Conservation (phyloP, 2,329 filamentous ascomycete species). For the Beauveria pseudobassiana region DNA sequence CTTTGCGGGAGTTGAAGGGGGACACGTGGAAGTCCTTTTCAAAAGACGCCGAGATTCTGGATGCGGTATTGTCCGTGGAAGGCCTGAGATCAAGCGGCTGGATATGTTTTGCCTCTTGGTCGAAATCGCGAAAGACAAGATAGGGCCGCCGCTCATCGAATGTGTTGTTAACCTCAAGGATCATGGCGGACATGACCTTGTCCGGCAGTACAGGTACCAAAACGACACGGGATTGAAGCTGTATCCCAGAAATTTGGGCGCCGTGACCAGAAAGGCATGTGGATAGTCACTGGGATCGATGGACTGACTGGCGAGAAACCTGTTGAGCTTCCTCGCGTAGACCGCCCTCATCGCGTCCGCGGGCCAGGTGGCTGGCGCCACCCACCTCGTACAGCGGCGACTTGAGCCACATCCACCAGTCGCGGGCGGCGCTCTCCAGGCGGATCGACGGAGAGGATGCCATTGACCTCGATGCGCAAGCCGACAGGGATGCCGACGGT, state of each 20-base stretch:
- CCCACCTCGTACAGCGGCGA: constrained; percentile 51
- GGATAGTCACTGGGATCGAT: constrained; percentile 54
- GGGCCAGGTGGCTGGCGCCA: constrained; percentile 52
- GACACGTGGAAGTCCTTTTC: constrained; percentile 71
- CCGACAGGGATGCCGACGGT: constrained; percentile 1
- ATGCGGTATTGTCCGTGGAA: constrained; percentile 18
- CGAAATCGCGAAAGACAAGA: constrained; percentile 21
- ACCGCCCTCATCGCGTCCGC: constrained; percentile 42
- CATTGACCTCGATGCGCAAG: constrained; percentile 27
- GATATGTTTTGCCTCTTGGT: constrained; percentile 15
- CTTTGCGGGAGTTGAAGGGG: constrained; percentile 60
- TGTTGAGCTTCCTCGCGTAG: constrained; percentile 55
- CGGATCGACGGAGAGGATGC: constrained; percentile 44
- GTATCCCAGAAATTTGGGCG: constrained; percentile 60
- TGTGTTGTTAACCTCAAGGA: constrained; percentile 71
- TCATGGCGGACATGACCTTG: constrained; percentile 52
- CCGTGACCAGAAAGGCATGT: constrained; percentile 64
- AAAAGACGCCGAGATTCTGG: constrained; percentile 36
- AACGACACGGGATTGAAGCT: constrained; percentile 71
- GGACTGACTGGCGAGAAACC: constrained; percentile 47
- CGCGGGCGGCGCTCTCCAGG: constrained; percentile 8
- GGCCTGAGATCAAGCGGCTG: neutral
- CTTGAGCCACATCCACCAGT: constrained; percentile 24
- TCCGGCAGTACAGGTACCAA: constrained; percentile 64
- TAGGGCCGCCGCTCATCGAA: constrained; percentile 58